Conservation (phyloP, 2,329 filamentous ascomycete genomes). For the Acrodontium crateriforme region DNA sequence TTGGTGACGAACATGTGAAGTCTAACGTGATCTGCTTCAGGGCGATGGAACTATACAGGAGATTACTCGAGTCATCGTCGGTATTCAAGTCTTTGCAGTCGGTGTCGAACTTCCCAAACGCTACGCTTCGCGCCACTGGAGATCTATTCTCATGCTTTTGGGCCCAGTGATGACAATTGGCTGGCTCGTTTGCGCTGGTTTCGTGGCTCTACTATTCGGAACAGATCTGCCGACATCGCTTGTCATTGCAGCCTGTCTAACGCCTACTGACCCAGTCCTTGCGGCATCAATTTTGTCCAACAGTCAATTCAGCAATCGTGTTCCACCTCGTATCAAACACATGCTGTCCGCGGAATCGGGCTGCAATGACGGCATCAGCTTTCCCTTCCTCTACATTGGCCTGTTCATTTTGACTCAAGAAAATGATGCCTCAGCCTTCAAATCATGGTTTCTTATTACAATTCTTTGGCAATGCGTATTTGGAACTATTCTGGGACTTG, state of each 20-base stretch:
- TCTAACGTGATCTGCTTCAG: conserved; percentile 3
- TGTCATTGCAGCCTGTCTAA: conserved; percentile 40
- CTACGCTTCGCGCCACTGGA: conserved; percentile 40
- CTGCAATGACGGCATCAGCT: conserved; percentile 43
- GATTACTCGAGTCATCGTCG: conserved; percentile 31
- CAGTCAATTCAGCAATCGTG: conserved; percentile 37
- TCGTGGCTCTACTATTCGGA: conserved; percentile 34
- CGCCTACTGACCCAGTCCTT: conserved; percentile 43
- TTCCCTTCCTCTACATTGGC: conserved; percentile 43
- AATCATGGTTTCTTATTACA: conserved; percentile 40
- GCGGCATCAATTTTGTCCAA: conserved; percentile 40
- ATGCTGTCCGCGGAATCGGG: conserved; percentile 41
- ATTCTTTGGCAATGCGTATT: conserved; percentile 41
- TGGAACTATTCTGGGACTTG: conserved; percentile 33
- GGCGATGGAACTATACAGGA: conserved; percentile 29
- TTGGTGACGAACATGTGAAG: background rate
- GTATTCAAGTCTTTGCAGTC: conserved; percentile 21
- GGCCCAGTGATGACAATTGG: conserved; percentile 39
- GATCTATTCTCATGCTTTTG: conserved; percentile 34
- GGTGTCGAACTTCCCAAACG: conserved; percentile 25
- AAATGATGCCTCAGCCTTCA: conserved; percentile 27
- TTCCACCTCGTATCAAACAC: conserved; percentile 38
- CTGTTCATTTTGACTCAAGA: conserved; percentile 30
- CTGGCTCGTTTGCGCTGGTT: conserved; percentile 34
- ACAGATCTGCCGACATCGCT: conserved; percentile 33